Percentiles rank a stretch among this genome's conserved stretches.
phyloP scores from a whole-genome alignment of 2,329 filamentous ascomycete genomes.

The Ceratocystis huliohia region DNA sequence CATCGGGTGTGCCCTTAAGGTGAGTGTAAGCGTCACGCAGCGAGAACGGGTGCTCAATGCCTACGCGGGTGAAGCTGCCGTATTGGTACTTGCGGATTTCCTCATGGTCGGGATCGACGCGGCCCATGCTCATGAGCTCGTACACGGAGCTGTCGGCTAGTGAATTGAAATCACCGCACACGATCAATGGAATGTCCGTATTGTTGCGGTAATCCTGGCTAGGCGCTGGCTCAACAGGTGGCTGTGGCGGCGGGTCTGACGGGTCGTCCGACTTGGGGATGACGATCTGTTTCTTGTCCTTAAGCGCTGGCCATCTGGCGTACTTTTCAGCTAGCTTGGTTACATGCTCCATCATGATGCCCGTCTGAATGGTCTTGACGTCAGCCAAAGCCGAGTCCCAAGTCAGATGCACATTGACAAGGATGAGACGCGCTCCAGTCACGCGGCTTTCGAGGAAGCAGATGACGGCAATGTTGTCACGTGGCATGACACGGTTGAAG shows the following conservation, averaged over 20 bases:
- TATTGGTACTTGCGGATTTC: constrained; percentile 76
- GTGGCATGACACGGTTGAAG: constrained; percentile 96
- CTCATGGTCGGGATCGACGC: constrained; percentile 61
- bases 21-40: constrained; percentile 80
- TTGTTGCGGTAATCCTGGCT: constrained; percentile 78
- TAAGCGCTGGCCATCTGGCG: constrained; percentile 62
- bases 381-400: constrained; percentile 88
- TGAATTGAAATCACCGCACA: constrained; percentile 96
- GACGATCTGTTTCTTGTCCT: constrained; percentile 58
- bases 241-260: constrained; percentile 35
- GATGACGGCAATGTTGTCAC: constrained; percentile 90
- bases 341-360: constrained; percentile 86
- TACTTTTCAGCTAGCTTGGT: constrained; percentile 78
- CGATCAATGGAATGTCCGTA: constrained; percentile 75
- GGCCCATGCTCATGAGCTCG: constrained; percentile 72
- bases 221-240: constrained; percentile 55
- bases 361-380: constrained; percentile 92
- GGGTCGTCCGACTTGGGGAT: constrained; percentile 31
- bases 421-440: constrained; percentile 82
- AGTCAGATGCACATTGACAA: constrained; percentile 86
- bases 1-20: constrained; percentile 68
- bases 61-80: constrained; percentile 81
- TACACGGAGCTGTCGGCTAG: constrained; percentile 78
- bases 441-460: constrained; percentile 83
- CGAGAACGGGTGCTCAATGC: constrained; percentile 89